Base-by-base conservation (phyloP, 352 stramenopile genomes). In the Peronospora tabacina region DNA sequence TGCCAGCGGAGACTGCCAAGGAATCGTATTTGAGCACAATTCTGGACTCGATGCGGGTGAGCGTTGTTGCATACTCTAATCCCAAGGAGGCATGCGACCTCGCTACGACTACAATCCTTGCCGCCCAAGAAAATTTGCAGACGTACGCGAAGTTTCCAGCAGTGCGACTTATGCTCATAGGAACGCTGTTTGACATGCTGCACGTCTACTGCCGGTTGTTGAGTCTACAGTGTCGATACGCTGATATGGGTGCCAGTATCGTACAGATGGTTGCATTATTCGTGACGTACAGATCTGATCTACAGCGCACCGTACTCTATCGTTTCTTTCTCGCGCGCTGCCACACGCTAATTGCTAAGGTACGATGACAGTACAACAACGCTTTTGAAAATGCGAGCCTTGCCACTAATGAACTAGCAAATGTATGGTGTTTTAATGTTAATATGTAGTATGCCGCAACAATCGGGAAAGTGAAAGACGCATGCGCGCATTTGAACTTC, bases 151-250 rank as follows among this genome's bases (percentile, higher is more conserved):
- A 55, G 6, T 58, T 68, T 36, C 55, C 61, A 2, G 61, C 64
- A 16, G 52, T 83, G 8, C 56, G 75, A 20, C 22, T 72, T 2
- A 64, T 90, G 52, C 59, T 87, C 33, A 59, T 82, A 20, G 70
- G 60, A 8, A 68, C 66, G 7, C 54, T 90, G 20, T 82, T 90
- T 37, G 79, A 90, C 49, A 79, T 84, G 74, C 61, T 87, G 1
- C 58, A 81, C 41, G 39, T 72, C 28, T 82, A 85, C 42, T 90
- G 79, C 24, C 48, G 66, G n/a, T 49, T 87, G 10, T 64, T 82
- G 20, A 46, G 47, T 1, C 52, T 83, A 32, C 75, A 90, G 39
- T 82, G 70, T 36, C 61, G 76, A 33, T 87, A 85, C 52, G 69
- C 63, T 33, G 79, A 86, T 35, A 75, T 90, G 65, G 79, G 73